These are phyloP conservation scores for Lichtheimia ramosa DNA, from an alignment of 371 early-diverging fungal genomes.

Conservation along the genomic window DNA sequence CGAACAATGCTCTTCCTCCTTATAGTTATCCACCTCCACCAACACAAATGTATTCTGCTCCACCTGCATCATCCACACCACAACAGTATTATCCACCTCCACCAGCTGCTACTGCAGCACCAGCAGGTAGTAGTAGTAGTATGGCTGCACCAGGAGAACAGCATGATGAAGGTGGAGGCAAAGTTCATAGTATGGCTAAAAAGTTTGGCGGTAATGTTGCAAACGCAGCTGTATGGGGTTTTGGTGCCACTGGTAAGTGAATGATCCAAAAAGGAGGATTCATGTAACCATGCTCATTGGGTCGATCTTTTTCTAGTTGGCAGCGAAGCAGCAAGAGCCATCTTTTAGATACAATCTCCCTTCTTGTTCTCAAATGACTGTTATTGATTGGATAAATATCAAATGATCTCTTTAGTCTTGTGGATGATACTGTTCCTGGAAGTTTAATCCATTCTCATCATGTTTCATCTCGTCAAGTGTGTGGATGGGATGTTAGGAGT, in stretches of 20 bases:
- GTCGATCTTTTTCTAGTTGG: slow-evolving; percentile 28
- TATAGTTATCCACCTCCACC: slow-evolving; percentile 53
- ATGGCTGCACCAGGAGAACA: background rate
- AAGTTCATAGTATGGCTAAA: slow-evolving; percentile 37
- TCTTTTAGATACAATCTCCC: slow-evolving; percentile 23
- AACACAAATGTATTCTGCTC: slow-evolving; percentile 35
- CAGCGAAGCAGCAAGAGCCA: slow-evolving; percentile 37
- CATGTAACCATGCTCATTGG: background rate
- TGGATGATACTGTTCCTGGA: no score
- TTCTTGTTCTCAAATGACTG: background rate
- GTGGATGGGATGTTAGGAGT: no score
- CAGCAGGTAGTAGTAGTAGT: background rate
- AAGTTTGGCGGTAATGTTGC: slow-evolving; percentile 43
- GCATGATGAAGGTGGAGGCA: slow-evolving; percentile 16
- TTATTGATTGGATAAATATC: no score
- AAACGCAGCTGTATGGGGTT: slow-evolving; percentile 46
- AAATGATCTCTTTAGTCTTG: no score
- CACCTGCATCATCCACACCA: slow-evolving; percentile 21
- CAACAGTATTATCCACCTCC: slow-evolving; percentile 20
- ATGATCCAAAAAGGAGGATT: background rate
- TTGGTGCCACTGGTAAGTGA: slow-evolving; percentile 47
- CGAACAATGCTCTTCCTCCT: slow-evolving; percentile 15
- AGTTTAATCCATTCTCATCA: no score
- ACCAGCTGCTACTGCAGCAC: slow-evolving; percentile 12
- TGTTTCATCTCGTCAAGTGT: no score